These are phyloP conservation scores for Aciculosporium take DNA, from an alignment of 2,329 filamentous ascomycete species.

Conservation along the genomic window DNA sequence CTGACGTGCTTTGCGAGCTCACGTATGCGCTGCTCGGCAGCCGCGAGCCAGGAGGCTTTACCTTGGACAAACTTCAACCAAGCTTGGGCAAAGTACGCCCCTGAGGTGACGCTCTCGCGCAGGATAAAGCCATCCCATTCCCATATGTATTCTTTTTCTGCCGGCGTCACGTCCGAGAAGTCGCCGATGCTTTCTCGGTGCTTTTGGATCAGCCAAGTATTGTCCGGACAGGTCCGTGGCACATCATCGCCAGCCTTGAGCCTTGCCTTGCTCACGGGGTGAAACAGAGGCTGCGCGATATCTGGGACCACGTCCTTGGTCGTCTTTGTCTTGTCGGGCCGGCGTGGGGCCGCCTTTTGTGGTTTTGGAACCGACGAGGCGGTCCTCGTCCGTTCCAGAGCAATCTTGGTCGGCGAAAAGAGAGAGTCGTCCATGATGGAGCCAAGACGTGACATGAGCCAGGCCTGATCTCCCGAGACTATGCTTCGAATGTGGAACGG, in stretches of 20 bases:
- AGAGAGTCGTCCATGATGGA: constrained; percentile 17
- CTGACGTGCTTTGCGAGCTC: constrained; percentile 42
- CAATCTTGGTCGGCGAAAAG: constrained; percentile 12
- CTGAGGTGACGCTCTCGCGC: constrained; percentile 34
- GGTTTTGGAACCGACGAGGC: constrained; percentile 11
- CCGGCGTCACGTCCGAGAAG: constrained; percentile 38
- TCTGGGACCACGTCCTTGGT: constrained; percentile 30
- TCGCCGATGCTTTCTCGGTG: constrained; percentile 43
- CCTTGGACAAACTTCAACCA: constrained; percentile 37
- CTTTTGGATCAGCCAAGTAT: constrained; percentile 43
- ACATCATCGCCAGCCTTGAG: constrained; percentile 35
- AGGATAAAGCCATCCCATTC: constrained; percentile 45
- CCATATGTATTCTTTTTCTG: constrained; percentile 44
- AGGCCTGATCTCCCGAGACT: constrained; percentile 31
- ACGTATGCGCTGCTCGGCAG: constrained; percentile 30
- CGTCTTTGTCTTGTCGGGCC: constrained; percentile 9
- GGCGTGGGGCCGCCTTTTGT: constrained; percentile 6
- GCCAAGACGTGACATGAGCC: constrained; percentile 28
- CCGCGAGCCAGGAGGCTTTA: constrained; percentile 38
- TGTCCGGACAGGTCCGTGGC: constrained; percentile 29
- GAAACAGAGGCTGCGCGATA: constrained; percentile 39
- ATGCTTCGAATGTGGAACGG: constrained; percentile 31
- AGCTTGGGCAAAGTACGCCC: constrained; percentile 35
- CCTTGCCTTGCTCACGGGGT: constrained; percentile 39
- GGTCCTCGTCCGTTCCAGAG: constrained; percentile 12